Conservation (phyloP, 2,329 filamentous ascomycete species). For the Coleophoma crateriformis region DNA sequence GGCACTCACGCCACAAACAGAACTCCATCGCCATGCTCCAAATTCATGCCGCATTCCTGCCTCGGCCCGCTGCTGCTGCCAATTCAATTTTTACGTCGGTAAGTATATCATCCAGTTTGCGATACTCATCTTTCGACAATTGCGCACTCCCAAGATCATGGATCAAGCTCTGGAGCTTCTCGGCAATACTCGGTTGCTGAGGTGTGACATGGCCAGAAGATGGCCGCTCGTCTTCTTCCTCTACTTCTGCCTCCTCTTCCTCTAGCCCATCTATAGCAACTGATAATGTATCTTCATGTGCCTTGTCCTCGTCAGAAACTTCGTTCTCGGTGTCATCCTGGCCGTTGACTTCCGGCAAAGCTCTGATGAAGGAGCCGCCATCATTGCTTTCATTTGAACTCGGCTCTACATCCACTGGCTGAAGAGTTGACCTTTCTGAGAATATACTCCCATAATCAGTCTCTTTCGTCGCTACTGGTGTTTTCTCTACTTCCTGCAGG, state of each 20-base stretch:
- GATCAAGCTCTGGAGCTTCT: conserved; percentile 49
- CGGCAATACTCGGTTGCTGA: conserved; percentile 43
- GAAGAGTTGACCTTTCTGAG: background rate
- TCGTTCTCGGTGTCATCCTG: background rate
- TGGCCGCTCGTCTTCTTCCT: background rate
- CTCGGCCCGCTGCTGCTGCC: conserved; percentile 62
- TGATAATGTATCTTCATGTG: background rate
- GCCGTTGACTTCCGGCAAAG: background rate
- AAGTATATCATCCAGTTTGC: conserved; percentile 70
- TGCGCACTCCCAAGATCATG: conserved; percentile 51
- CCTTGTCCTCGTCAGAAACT: background rate
- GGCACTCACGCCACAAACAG: background rate
- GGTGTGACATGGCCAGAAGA: background rate
- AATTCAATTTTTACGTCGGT: conserved; percentile 74
- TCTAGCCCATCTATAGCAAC: background rate
- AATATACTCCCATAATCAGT: background rate
- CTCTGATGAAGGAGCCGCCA: background rate
- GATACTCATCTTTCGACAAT: conserved; percentile 60
- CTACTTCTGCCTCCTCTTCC: background rate
- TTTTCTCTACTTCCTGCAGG: background rate
- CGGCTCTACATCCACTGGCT: background rate
- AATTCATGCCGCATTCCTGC: conserved; percentile 25
- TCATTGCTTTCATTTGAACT: background rate
- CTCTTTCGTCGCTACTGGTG: background rate
- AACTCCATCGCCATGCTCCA: conserved; percentile 1